Conservation (phyloP, 2,329 filamentous ascomycete genomes). For the Phoma herbarum region DNA sequence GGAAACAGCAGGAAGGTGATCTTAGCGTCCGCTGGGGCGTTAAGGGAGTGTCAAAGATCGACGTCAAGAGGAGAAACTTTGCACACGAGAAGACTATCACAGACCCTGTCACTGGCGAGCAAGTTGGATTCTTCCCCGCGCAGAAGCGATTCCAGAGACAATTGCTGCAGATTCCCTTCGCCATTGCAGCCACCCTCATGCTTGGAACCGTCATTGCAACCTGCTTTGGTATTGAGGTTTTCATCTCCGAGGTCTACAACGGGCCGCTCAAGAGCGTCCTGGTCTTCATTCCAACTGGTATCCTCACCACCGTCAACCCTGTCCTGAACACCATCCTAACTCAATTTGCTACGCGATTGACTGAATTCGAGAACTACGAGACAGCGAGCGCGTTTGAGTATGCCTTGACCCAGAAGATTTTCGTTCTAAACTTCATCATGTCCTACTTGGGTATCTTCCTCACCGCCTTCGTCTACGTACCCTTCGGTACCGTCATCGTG, state of each 20-base stretch:
- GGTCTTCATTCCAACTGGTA: slow-evolving; percentile 84
- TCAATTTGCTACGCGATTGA: slow-evolving; percentile 77
- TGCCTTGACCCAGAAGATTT: slow-evolving; percentile 89
- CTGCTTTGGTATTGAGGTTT: slow-evolving; percentile 93
- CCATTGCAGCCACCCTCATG: slow-evolving; percentile 73
- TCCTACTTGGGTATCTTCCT: slow-evolving; percentile 87
- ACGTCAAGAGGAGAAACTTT: slow-evolving; percentile 80
- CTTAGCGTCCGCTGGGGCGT: slow-evolving; percentile 89
- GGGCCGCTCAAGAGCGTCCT: slow-evolving; percentile 87
- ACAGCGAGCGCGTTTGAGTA: slow-evolving; percentile 84
- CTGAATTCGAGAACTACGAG: slow-evolving; percentile 89
- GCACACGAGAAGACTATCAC: slow-evolving; percentile 77
- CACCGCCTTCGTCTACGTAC: slow-evolving; percentile 93
- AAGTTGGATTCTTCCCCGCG: slow-evolving; percentile 76
- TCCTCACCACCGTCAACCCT: slow-evolving; percentile 84
- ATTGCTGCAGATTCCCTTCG: slow-evolving; percentile 84
- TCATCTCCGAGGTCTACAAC: slow-evolving; percentile 91
- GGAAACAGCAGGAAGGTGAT: slow-evolving; percentile 92
- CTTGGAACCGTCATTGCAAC: slow-evolving; percentile 84
- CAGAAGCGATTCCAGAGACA: slow-evolving; percentile 79
- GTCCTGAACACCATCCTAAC: slow-evolving; percentile 80
- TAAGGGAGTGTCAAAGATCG: slow-evolving; percentile 81
- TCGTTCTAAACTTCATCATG: slow-evolving; percentile 95
- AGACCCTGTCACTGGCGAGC: slow-evolving; percentile 85
- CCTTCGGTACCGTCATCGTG: slow-evolving; percentile 83